These are phyloP conservation scores for Ammopiptanthus mongolicus DNA, from an alignment of 306 rosid genomes.

Conservation along the genomic window DNA sequence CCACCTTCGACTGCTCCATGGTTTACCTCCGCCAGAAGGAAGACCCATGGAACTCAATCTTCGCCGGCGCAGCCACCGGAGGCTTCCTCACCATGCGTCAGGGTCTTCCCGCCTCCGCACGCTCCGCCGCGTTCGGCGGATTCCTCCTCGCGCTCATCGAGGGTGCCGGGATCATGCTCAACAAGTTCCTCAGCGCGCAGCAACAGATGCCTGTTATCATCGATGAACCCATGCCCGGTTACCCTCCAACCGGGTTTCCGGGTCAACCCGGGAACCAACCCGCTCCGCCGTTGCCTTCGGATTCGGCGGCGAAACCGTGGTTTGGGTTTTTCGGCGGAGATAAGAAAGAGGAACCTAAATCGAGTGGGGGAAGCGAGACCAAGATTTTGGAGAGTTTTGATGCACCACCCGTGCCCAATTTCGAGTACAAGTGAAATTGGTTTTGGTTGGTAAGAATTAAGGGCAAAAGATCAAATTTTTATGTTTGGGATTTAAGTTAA, in stretches of 20 bases:
- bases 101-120: slow-evolving; percentile 54
- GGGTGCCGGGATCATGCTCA: slow-evolving; percentile 89
- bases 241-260: slow-evolving; percentile 36
- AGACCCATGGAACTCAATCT: slow-evolving; percentile 91
- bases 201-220: slow-evolving; percentile 54
- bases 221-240: slow-evolving; percentile 48
- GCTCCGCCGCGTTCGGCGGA: slow-evolving; percentile 65
- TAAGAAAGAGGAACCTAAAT: slow-evolving; percentile 37
- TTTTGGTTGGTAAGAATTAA: not conserved
- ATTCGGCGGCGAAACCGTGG: slow-evolving; percentile 25
- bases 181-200: slow-evolving; percentile 55
- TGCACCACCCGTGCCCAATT: slow-evolving; percentile 86
- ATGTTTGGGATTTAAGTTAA: not conserved
- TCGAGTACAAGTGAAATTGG: slow-evolving; percentile 61
- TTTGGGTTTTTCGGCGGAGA: slow-evolving; percentile 52
- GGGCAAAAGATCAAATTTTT: not conserved
- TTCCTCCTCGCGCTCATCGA: slow-evolving; percentile 70
- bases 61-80: slow-evolving; percentile 83
- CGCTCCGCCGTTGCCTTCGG: slow-evolving; percentile 14
- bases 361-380: slow-evolving; percentile 68
- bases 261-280: slow-evolving; percentile 20
- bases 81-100: slow-evolving; percentile 85
- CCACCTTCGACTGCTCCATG: slow-evolving; percentile 79
- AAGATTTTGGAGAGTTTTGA: slow-evolving; percentile 90
- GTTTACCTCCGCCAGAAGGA: slow-evolving; percentile 86